These are phyloP conservation scores for Pancytospora epiphaga DNA, from an alignment of 371 early-diverging fungal species.

Conservation along the genomic window DNA sequence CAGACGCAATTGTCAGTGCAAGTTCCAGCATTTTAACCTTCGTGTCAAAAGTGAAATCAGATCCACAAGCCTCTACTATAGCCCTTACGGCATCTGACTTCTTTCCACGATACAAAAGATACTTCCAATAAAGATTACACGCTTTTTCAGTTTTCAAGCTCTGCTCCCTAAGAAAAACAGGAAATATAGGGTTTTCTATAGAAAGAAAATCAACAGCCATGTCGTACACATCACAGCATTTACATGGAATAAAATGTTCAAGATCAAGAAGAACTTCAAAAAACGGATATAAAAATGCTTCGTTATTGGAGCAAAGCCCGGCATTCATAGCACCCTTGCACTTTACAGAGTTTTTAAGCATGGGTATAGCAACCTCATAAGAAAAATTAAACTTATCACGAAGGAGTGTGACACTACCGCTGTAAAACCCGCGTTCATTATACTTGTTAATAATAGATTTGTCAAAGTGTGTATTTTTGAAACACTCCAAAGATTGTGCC, in stretches of 20 bases:
- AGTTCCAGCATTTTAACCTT: constrained; percentile 38
- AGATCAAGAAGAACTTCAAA: constrained; percentile 43
- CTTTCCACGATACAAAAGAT: constrained; percentile 33
- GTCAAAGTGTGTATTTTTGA: constrained; percentile 23
- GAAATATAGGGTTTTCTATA: constrained; percentile 37
- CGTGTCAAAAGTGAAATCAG: constrained; percentile 28
- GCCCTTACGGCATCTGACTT: constrained; percentile 40
- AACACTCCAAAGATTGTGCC: constrained; percentile 28
- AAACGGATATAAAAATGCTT: constrained; percentile 45
- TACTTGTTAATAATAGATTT: constrained; percentile 29
- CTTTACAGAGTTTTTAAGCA: constrained; percentile 20
- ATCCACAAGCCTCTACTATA: constrained; percentile 23
- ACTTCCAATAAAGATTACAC: constrained; percentile 50
- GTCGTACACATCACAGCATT: constrained; percentile 17
- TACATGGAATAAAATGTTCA: constrained; percentile 24
- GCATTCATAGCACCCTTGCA: constrained; percentile 38
- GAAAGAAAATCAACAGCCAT: constrained; percentile 15
- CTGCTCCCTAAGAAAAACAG: constrained; percentile 39
- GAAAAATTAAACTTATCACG: constrained; percentile 4
- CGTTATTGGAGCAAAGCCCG: constrained; percentile 40
- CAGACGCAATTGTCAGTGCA: constrained; percentile 17
- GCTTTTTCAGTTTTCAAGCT: constrained; percentile 7
- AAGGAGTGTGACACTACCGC: constrained; percentile 40
- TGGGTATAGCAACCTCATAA: constrained; percentile 7
- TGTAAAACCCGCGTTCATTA: constrained; percentile 39